These are phyloP conservation scores for Colletotrichum simmondsii DNA, from an alignment of 2,329 filamentous ascomycete genomes.

Conservation along the genomic window DNA sequence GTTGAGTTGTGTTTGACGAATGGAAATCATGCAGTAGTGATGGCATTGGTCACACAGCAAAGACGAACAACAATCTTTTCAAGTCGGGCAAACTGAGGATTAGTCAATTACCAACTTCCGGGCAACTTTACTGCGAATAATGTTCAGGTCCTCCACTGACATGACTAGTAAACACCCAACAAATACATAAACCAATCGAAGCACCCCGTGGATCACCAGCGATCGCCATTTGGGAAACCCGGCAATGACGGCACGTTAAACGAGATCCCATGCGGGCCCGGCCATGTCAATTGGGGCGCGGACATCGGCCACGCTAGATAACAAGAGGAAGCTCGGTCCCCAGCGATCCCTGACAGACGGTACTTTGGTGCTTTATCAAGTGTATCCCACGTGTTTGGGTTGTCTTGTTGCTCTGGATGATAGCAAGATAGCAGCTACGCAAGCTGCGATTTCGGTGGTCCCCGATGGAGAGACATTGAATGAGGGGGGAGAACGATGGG, in stretches of 20 bases:
- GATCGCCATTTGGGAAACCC: background rate
- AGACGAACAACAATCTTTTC: too few species aligned
- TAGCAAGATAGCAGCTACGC: background rate
- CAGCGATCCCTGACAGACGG: background rate
- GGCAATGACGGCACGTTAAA: conserved; percentile 20
- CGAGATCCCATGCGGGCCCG: background rate
- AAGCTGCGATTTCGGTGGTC: background rate
- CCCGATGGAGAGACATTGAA: background rate
- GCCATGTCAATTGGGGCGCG: background rate
- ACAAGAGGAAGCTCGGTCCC: conserved; percentile 9
- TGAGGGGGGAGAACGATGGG: background rate
- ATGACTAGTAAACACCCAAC: background rate
- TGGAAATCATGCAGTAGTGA: too few species aligned
- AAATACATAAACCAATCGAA: background rate
- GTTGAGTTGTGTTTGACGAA: too few species aligned
- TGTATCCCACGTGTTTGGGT: conserved; percentile 10
- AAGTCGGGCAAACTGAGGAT: too few species aligned
- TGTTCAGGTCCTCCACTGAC: background rate
- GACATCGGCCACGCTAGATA: conserved; percentile 9
- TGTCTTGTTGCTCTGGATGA: background rate
- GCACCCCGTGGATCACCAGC: background rate
- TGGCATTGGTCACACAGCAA: too few species aligned
- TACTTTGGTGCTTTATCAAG: too few species aligned
- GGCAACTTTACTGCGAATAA: too few species aligned
- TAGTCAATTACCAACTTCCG: too few species aligned